Evolutionary conservation across 148 eudicot genomes (phyloP), one percentile per base, ranked within the genome.

Genomic region (Drosera capensis): DNA sequence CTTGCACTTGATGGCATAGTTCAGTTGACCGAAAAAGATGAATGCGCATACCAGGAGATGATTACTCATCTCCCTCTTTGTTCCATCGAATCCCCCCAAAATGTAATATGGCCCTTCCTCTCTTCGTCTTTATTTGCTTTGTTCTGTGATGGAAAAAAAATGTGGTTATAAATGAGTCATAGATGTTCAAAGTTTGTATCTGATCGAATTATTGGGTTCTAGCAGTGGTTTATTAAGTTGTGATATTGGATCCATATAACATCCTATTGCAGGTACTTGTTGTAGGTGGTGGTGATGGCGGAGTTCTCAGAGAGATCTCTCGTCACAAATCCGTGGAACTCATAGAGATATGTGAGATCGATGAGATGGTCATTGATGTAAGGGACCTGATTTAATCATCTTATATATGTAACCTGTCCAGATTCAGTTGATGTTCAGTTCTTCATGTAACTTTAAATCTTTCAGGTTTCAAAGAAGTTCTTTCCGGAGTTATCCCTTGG

Each of bases 231-330:
- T 28, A 17, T 41, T 14, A 13, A 19, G 18, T 30, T 22, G 16
- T 52, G 23, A 20, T 16, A 0, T 46, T 22, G 19, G 20, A 23
- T 40, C 30, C 46, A 51, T 48, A 45, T 49, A 23, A 24, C 38
- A 28, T 17, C 14, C 14, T 46, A 14, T 23, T 69, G 75, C 73
- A 90, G 99, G 93, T 90, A 57, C 74, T 90, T 54, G 95, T 90
- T 19, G 99, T 90, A 14, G 99, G 99, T 55, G 99, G 99, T 47
- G 99, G 99, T 64, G 99, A 90, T 65, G 99, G 99, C 52, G 99
- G 99, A 44, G 99, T 90, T 57, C 87, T 90, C 51, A 70, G 99
- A 58, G 99, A 90, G 70, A 75, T 90, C 54, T 49, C 72, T 55
- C 99, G 99, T 38, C 95, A 90, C 62, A 65, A 59, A 37, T 90